phyloP scores from a whole-genome alignment of 164 flowering plant genomes.

The Vitis rupestris region DNA sequence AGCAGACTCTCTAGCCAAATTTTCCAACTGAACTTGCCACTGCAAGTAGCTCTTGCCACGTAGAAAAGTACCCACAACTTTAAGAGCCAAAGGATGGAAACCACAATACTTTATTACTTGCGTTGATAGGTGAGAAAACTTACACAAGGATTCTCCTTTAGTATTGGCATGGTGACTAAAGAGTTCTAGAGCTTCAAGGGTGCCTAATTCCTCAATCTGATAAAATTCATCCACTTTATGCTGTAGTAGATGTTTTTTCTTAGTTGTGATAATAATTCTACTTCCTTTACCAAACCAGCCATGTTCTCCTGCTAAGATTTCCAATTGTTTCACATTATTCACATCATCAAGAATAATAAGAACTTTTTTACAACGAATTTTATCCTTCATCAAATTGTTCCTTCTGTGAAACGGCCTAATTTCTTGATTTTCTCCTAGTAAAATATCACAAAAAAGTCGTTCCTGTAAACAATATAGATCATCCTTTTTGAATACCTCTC shows the following conservation, averaged over 20 bases:
- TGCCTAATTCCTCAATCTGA: background rate
- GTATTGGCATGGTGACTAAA: background rate
- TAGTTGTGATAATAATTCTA: background rate
- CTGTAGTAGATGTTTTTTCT: background rate
- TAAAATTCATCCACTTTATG: background rate
- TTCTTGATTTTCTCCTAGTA: too few relatives aligned
- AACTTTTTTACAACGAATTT: background rate
- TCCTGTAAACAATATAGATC: too few relatives aligned
- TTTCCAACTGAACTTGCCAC: constrained; percentile 8
- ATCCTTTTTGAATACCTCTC: too few relatives aligned
- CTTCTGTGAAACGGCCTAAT: too few relatives aligned
- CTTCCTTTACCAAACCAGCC: background rate
- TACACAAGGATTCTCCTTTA: background rate
- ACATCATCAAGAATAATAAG: background rate
- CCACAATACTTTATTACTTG: background rate
- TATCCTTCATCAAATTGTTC: too few relatives aligned
- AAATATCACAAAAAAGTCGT: too few relatives aligned
- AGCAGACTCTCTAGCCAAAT: background rate
- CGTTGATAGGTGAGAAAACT: background rate
- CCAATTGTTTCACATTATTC: background rate
- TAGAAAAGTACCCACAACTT: constrained; percentile 5
- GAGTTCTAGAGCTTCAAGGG: background rate
- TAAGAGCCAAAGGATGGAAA: background rate
- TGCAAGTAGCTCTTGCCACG: background rate
- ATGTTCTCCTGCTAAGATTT: background rate